phyloP scores from a whole-genome alignment of 345 rosid species.

The Eucalyptus pauciflora region DNA sequence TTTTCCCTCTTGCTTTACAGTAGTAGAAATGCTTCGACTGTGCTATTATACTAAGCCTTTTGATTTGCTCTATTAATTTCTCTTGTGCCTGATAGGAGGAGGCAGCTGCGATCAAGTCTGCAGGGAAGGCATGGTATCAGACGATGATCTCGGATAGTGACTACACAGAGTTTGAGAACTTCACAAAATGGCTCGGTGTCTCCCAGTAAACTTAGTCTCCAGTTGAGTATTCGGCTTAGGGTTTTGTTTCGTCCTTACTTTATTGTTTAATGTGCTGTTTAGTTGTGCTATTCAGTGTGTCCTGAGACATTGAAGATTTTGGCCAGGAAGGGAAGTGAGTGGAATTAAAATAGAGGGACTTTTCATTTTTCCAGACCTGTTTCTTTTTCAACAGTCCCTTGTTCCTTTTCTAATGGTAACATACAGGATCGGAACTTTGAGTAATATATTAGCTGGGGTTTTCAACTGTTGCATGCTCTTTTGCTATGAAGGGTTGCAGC shows the following conservation, averaged over 20 bases:
- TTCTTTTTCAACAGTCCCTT: neutral
- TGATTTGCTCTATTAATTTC: neutral
- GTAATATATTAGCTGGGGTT: neutral
- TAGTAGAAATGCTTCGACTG: neutral
- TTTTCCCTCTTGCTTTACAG: neutral
- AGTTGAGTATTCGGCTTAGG: neutral
- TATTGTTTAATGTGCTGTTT: neutral
- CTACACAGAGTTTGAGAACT: constrained; percentile 59
- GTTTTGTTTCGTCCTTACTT: neutral
- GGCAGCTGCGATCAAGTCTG: constrained; percentile 53
- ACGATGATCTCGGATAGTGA: constrained; percentile 94
- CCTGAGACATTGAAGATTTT: neutral
- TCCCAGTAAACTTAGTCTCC: constrained; percentile 13
- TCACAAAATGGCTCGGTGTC: constrained; percentile 40
- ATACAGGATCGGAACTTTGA: neutral
- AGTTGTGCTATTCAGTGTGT: neutral
- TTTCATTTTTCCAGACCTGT: neutral
- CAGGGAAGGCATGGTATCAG: constrained; percentile 90
- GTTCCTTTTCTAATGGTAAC: neutral
- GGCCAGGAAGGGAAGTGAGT: neutral
- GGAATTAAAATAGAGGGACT: neutral
- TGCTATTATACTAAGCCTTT: neutral
- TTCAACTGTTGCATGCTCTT: neutral
- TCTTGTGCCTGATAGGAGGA: constrained; percentile 49
- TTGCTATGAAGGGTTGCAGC: neutral